Evolutionary conservation across 1,284 basidiomycete species (phyloP).

Genomic region (Cutaneotrichosporon cutaneum): DNA sequence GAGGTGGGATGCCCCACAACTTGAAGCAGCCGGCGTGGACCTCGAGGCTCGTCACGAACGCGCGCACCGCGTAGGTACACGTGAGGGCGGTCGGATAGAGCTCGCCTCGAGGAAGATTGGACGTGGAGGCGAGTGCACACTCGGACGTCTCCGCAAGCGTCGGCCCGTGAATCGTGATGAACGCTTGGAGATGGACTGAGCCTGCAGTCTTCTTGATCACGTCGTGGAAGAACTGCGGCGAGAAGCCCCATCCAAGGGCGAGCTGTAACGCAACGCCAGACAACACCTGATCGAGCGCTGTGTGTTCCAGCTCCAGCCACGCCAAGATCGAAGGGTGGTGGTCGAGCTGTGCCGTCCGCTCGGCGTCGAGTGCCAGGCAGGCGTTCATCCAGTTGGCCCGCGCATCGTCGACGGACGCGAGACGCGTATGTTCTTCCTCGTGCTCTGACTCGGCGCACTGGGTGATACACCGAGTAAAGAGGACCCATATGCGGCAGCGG

Average conservation of each 20-base stretch:
- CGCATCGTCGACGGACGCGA: conserved; percentile 4
- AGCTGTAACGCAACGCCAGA: conserved; percentile 8
- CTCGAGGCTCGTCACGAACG: conserved; percentile 8
- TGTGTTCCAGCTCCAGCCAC: conserved; percentile 14
- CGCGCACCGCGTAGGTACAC: conserved; percentile 7
- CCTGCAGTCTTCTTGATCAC: conserved; percentile 2
- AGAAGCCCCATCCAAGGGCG: conserved; percentile 4
- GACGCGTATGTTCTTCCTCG: conserved; percentile 2
- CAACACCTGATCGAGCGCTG: conserved; percentile 5
- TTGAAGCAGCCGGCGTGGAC: conserved; percentile 13
- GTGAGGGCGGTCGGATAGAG: conserved; percentile 11
- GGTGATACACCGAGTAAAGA: neutral
- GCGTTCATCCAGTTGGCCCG: conserved; percentile 7
- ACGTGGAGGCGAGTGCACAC: conserved; percentile 6
- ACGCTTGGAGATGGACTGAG: neutral
- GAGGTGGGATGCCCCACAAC: conserved; percentile 11
- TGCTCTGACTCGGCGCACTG: neutral
- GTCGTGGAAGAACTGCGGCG: conserved; percentile 11
- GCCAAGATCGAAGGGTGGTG: neutral
- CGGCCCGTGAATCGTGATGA: conserved; percentile 6
- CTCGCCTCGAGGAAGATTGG: conserved; percentile 8
- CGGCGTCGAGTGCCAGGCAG: conserved; percentile 5
- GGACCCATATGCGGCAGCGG: conserved; percentile 6
- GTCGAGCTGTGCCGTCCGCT: neutral
- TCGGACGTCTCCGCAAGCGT: neutral